These are phyloP conservation scores for Nidularia sp. DNA, from an alignment of 768 basidiomycete species.

Conservation along the genomic window DNA sequence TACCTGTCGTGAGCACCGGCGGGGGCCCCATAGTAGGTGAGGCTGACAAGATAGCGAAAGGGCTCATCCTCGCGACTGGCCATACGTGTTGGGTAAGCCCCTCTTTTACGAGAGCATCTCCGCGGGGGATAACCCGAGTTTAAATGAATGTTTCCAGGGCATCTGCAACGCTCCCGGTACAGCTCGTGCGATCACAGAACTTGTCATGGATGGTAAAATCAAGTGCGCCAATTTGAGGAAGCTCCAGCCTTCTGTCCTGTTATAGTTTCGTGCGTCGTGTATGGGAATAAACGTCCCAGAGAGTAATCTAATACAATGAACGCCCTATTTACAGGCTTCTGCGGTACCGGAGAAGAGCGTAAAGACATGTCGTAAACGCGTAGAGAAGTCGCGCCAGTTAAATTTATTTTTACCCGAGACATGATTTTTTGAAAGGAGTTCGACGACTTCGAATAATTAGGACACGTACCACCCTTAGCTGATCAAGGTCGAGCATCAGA, in stretches of 20 bases:
- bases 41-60: constrained; percentile 48
- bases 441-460: too few relatives aligned
- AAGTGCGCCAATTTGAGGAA: constrained; percentile 49
- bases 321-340: too few relatives aligned
- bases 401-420: too few relatives aligned
- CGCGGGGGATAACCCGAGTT: neutral
- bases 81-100: constrained; percentile 74
- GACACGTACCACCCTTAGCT: too few relatives aligned
- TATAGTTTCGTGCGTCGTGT: constrained; percentile 11
- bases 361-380: too few relatives aligned
- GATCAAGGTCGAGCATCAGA: too few relatives aligned
- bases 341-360: too few relatives aligned
- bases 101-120: neutral
- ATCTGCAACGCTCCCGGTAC: constrained; percentile 85
- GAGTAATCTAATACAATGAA: too few relatives aligned
- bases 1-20: constrained; percentile 56
- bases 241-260: constrained; percentile 36
- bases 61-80: constrained; percentile 70
- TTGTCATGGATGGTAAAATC: constrained; percentile 65
- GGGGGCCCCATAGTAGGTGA: constrained; percentile 75
- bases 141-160: constrained; percentile 35
- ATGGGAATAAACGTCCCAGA: too few relatives aligned
- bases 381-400: too few relatives aligned
- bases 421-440: too few relatives aligned
- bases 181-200: constrained; percentile 65